Conservation (phyloP, 208 protist species). For the Crithidia expoeki region DNA sequence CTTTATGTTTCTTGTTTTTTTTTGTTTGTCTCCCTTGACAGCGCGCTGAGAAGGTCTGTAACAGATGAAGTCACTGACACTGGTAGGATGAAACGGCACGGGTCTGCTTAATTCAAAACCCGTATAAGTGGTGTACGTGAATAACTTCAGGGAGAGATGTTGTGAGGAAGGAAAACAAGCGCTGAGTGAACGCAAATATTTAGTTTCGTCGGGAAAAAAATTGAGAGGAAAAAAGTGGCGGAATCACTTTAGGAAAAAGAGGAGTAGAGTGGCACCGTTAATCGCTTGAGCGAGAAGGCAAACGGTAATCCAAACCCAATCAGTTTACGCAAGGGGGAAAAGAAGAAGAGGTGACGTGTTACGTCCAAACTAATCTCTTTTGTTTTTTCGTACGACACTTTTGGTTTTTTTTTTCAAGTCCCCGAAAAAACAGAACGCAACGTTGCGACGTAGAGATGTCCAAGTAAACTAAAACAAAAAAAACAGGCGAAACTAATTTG, state of each 20-base stretch:
- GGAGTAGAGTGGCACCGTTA: neutral
- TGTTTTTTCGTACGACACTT: neutral
- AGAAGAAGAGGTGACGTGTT: neutral
- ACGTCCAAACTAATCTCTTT: no score
- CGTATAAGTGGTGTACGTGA: no score
- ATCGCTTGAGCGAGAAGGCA: neutral
- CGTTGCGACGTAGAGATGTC: neutral
- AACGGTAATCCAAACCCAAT: neutral
- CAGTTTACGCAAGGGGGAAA: neutral
- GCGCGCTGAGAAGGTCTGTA: no score
- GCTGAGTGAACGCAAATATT: no score
- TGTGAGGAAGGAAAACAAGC: no score
- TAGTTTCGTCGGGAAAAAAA: neutral
- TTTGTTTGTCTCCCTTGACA: no score
- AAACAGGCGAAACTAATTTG: neutral
- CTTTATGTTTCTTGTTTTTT: no score
- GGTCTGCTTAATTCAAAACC: no score
- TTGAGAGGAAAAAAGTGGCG: neutral
- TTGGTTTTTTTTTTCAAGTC: conserved; percentile 6
- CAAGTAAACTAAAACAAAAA: neutral
- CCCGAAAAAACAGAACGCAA: neutral
- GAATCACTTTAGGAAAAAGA: neutral
- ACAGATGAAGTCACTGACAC: no score
- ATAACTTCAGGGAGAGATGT: no score
- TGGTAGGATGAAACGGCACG: no score